Evolutionary conservation across 371 early-diverging fungal species (phyloP), one percentile per base, ranked within the genome.

Genomic region (Circinella umbellata): DNA sequence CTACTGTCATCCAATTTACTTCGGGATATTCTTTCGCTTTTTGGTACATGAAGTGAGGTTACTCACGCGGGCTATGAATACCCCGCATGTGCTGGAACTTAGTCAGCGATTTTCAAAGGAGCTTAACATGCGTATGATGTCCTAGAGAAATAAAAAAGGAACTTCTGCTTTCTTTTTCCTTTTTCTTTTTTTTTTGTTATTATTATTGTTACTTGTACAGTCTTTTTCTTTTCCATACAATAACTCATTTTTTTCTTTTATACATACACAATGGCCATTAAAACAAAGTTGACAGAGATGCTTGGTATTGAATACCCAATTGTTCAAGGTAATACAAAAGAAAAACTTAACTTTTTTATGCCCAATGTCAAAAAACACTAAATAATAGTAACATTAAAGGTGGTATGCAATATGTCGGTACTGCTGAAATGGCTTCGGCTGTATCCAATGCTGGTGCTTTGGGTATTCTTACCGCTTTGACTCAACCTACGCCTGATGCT

Each of bases 361-460:
- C 11, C 11, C 42, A 42, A 42, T 42, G 42, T 42, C 42, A 42
- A 42, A 42, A 42, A 42, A 42, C 3, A 42, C 6, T 42, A 42
- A 15, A 13, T 53, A 0, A 13, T 53, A 4, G 8, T n/a, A 15
- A 53, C 8, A 15, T 20, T 49, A 38, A 72, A 42, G 72, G 72
- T 64, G 72, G 72, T 20, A 72, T 72, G 72, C 66, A 66, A 48
- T 54, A 72, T 49, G 91, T 93, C 47, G 94, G 94, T 53, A 86
- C 88, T 0, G 92, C 92, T 39, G 94, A 92, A 69, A 80, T 92
- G 71, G 94, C 90, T 11, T 84, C 90, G 55, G 94, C 99, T 70
- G 96, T 99, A 54, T 96, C 96, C 46, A 99, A 99, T 84, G 99
- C 98, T 64, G 99, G 99, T 63, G 96, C 95, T 39, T 94, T 96